These are phyloP conservation scores for Secale cereale DNA, from an alignment of 176 grass and related monocot genomes.

Conservation along the genomic window DNA sequence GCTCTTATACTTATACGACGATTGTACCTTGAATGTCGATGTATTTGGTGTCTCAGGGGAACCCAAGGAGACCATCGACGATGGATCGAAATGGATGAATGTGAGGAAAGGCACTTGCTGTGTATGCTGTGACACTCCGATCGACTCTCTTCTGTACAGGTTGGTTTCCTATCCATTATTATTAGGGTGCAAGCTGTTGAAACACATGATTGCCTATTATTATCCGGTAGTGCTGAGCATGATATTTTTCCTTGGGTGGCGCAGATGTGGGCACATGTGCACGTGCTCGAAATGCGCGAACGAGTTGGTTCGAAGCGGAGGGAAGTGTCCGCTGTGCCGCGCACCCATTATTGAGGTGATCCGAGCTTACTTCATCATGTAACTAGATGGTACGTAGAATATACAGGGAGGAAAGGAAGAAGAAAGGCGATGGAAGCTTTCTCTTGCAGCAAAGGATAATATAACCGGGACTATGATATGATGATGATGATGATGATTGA, in stretches of 20 bases:
- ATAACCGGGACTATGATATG: slow-evolving; percentile 2
- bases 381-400: slow-evolving; percentile 20
- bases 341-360: slow-evolving; percentile 95
- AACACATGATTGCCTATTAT: neutral
- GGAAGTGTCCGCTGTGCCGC: slow-evolving; percentile 88
- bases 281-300: slow-evolving; percentile 94
- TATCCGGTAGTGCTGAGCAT: neutral
- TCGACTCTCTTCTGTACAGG: slow-evolving; percentile 97
- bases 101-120: slow-evolving; percentile 90
- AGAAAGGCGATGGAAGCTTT: neutral
- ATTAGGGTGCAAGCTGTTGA: neutral
- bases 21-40: neutral
- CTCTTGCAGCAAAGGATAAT: neutral
- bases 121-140: slow-evolving; percentile 80
- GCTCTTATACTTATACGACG: neutral
- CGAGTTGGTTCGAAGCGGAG: slow-evolving; percentile 68
- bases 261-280: slow-evolving; percentile 99
- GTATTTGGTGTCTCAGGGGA: slow-evolving; percentile 41
- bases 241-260: neutral
- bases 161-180: neutral
- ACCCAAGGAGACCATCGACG: slow-evolving; percentile 51
- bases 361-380: slow-evolving; percentile 57
- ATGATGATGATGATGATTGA: neutral
- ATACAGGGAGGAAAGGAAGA: slow-evolving; percentile 1
- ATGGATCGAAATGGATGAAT: slow-evolving; percentile 86